Percentiles rank a stretch among this genome's conserved stretches.
Conservation (phyloP, 768 basidiomycete genomes). For the Gelatoporia subvermispora region DNA sequence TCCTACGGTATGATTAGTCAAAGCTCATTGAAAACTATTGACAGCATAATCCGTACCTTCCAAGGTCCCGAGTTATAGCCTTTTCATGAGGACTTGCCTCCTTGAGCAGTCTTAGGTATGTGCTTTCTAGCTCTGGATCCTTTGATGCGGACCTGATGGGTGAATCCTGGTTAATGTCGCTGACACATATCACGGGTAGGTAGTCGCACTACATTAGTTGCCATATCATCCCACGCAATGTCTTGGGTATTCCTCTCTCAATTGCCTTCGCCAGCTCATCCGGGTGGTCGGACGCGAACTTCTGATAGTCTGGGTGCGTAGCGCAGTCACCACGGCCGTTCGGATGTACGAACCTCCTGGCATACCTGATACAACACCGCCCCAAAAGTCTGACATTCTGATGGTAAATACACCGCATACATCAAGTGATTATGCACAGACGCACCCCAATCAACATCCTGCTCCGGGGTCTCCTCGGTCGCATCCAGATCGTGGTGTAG, state of each 20-base stretch:
- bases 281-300: constrained; percentile 74
- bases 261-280: constrained; percentile 85
- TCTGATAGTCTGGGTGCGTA: constrained; percentile 67
- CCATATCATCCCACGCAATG: constrained; percentile 93
- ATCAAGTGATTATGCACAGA: constrained; percentile 6
- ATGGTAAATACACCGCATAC: constrained; percentile 3
- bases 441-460: constrained; percentile 74
- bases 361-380: constrained; percentile 81
- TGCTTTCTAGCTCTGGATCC: constrained; percentile 76
- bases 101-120: constrained; percentile 79
- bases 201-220: constrained; percentile 71
- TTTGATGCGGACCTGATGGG: constrained; percentile 83
- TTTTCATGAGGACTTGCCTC: constrained; percentile 89
- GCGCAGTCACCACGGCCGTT: background rate
- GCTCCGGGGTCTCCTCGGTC: constrained; percentile 32
- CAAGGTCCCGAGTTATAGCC: constrained; percentile 88
- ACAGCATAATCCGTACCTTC: constrained; percentile 44
- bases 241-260: constrained; percentile 84
- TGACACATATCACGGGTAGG: background rate
- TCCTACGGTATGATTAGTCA: constrained; percentile 39
- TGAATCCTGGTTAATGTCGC: background rate
- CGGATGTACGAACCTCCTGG: constrained; percentile 2
- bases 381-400: constrained; percentile 79
- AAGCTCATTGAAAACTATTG: background rate
- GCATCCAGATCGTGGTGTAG: constrained; percentile 52